A percentile compares a stretch with the other conserved stretches of the same genome.
Conservation (phyloP, 805 yeast genomes). For the Saturnispora hagleri region DNA sequence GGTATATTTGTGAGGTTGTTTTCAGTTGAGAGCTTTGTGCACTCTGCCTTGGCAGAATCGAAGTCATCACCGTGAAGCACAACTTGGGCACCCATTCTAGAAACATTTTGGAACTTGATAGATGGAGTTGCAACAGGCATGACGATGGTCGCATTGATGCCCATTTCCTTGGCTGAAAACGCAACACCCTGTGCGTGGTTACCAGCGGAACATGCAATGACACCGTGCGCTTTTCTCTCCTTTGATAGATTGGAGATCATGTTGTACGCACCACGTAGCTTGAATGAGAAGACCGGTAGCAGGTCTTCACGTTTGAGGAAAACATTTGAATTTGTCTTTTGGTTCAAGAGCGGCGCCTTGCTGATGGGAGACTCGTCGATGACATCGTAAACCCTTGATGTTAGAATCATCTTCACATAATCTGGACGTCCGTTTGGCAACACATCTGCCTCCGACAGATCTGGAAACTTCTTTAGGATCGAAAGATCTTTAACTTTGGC, state of each 20-base stretch:
- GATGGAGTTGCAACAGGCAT: constrained; percentile 98
- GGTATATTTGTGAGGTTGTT: constrained; percentile 83
- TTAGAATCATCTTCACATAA: constrained; percentile 79
- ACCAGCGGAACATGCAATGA: constrained; percentile 97
- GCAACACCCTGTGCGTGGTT: constrained; percentile 99
- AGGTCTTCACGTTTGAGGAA: constrained; percentile 85
- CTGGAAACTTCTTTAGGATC: constrained; percentile 32
- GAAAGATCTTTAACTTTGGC: neutral
- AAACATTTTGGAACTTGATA: constrained; percentile 85
- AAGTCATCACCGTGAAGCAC: constrained; percentile 91
- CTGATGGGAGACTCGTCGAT: constrained; percentile 84
- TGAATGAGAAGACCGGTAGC: constrained; percentile 91
- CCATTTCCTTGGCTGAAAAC: constrained; percentile 72
- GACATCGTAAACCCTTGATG: constrained; percentile 92
- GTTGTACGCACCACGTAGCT: constrained; percentile 94
- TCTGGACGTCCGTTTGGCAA: constrained; percentile 70
- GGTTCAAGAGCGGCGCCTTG: constrained; percentile 64
- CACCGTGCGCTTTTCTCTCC: constrained; percentile 68
- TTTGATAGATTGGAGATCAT: constrained; percentile 82
- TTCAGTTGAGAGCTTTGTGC: constrained; percentile 58
- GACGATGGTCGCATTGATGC: constrained; percentile 90
- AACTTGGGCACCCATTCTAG: constrained; percentile 88
- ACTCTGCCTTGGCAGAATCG: constrained; percentile 90
- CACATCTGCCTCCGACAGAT: constrained; percentile 41
- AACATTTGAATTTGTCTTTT: constrained; percentile 66